Conservation (phyloP, 768 basidiomycete species). For the Termitomyces sp. region DNA sequence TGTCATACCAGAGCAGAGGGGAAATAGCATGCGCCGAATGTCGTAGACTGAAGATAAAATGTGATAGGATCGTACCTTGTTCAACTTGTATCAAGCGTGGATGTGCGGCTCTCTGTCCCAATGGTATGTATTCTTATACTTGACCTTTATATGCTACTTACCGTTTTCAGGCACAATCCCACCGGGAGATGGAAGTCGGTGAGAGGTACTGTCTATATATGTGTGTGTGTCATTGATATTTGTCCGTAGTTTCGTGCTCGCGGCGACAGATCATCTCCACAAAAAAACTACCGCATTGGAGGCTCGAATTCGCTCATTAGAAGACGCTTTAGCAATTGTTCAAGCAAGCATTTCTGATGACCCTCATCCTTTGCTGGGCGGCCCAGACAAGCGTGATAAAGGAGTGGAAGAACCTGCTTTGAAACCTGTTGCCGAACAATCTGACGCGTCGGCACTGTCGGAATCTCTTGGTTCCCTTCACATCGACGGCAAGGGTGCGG, state of each 20-base stretch:
- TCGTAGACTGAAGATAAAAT: constrained; percentile 39
- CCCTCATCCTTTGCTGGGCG: constrained; percentile 40
- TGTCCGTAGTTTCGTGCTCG: constrained; percentile 41
- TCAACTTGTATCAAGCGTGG: constrained; percentile 52
- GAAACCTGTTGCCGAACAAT: constrained; percentile 25
- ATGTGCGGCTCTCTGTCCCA: constrained; percentile 48
- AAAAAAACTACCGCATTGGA: constrained; percentile 42
- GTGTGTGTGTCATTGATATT: background rate
- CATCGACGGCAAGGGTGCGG: constrained; percentile 36
- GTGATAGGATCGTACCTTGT: constrained; percentile 38
- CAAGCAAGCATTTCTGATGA: constrained; percentile 34
- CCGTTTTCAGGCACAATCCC: constrained; percentile 44
- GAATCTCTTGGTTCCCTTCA: constrained; percentile 43
- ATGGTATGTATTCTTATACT: constrained; percentile 31
- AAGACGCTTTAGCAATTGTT: constrained; percentile 50
- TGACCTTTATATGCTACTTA: background rate
- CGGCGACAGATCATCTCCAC: constrained; percentile 51
- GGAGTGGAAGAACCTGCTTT: constrained; percentile 26
- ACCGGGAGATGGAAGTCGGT: constrained; percentile 53
- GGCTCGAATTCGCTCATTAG: constrained; percentile 48
- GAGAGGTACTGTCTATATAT: constrained; percentile 13
- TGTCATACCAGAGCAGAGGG: constrained; percentile 23
- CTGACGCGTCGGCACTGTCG: constrained; percentile 19
- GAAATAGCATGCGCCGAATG: constrained; percentile 45
- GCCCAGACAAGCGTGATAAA: constrained; percentile 19